Percentiles rank a stretch among this genome's conserved stretches.
phyloP scores from a whole-genome alignment of 768 basidiomycete genomes.

The Kockovaella imperatae region DNA sequence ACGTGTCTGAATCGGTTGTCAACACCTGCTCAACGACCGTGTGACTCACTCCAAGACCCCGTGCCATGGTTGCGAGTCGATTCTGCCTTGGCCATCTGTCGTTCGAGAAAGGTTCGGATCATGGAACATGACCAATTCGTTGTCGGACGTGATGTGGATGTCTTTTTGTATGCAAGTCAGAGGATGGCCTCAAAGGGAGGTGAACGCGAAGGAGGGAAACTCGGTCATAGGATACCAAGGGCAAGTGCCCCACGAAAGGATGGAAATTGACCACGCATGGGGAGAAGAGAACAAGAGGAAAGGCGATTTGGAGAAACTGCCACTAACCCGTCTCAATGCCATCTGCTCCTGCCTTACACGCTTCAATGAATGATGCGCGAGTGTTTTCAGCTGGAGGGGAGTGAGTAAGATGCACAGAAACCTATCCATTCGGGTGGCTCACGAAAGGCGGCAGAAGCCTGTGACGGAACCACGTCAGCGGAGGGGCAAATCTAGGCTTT shows the following conservation, averaged over 20 bases:
- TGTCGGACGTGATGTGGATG: slow-evolving; percentile 85
- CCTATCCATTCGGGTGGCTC: slow-evolving; percentile 4
- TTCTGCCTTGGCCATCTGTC: slow-evolving; percentile 63
- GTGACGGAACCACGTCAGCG: background rate
- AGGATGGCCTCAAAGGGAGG: too few species aligned
- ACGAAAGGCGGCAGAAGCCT: slow-evolving; percentile 66
- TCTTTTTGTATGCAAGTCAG: too few species aligned
- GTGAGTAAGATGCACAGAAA: background rate
- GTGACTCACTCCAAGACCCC: slow-evolving; percentile 48
- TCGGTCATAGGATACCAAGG: background rate
- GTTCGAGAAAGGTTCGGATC: slow-evolving; percentile 81
- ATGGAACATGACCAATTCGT: slow-evolving; percentile 89
- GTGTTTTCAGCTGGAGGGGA: slow-evolving; percentile 64
- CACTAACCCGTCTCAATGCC: slow-evolving; percentile 83
- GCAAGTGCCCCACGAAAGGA: background rate
- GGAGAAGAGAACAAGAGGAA: background rate
- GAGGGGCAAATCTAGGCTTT: background rate
- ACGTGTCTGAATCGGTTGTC: slow-evolving; percentile 57
- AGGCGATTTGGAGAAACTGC: background rate
- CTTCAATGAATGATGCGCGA: slow-evolving; percentile 86
- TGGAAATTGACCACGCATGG: background rate
- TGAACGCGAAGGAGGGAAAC: too few species aligned
- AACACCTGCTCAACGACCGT: background rate
- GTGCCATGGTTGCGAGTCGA: slow-evolving; percentile 64
- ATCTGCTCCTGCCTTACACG: slow-evolving; percentile 89